phyloP scores from a whole-genome alignment of 2,329 filamentous ascomycete genomes.

The Mycocentrospora acerina region DNA sequence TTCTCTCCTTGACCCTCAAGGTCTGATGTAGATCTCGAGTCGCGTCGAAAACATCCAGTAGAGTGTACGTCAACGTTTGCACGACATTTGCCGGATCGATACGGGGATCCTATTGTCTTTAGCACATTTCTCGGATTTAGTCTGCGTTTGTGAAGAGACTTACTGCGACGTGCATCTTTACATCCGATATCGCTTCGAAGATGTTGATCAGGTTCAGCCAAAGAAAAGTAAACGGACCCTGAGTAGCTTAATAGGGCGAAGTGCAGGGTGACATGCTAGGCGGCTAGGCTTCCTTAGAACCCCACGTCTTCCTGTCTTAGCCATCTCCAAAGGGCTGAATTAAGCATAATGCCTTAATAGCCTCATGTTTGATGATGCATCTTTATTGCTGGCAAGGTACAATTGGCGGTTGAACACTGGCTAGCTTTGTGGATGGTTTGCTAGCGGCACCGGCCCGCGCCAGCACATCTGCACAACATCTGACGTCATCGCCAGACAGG shows the following conservation, averaged over 20 bases:
- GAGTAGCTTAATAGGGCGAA: conserved; percentile 17
- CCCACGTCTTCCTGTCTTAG: conserved; percentile 21
- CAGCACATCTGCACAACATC: conserved; percentile 20
- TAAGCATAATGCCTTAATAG: conserved; percentile 10
- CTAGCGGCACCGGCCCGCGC: conserved; percentile 28
- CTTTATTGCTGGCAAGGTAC: conserved; percentile 39
- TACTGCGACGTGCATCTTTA: conserved; percentile 29
- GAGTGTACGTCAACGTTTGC: conserved; percentile 33
- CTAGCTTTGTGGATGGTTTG: conserved; percentile 20
- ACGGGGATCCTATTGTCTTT: conserved; percentile 21
- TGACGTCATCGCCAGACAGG: conserved; percentile 24
- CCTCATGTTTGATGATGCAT: conserved; percentile 34
- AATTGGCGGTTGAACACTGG: conserved; percentile 29
- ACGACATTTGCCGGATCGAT: conserved; percentile 31
- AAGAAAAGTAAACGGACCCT: conserved; percentile 17
- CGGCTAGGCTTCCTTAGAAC: conserved; percentile 15
- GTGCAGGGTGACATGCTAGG: conserved; percentile 8
- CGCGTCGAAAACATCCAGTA: conserved; percentile 40
- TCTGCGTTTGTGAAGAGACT: conserved; percentile 9
- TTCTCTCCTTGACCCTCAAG: conserved; percentile 33
- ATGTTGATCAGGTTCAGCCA: conserved; percentile 12
- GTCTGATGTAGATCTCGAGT: conserved; percentile 36
- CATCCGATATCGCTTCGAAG: conserved; percentile 8
- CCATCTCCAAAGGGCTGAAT: conserved; percentile 10
- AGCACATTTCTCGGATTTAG: conserved; percentile 1